Evolutionary conservation across 129 eudicot genomes (phyloP).

Genomic region (Apium graveolens): DNA sequence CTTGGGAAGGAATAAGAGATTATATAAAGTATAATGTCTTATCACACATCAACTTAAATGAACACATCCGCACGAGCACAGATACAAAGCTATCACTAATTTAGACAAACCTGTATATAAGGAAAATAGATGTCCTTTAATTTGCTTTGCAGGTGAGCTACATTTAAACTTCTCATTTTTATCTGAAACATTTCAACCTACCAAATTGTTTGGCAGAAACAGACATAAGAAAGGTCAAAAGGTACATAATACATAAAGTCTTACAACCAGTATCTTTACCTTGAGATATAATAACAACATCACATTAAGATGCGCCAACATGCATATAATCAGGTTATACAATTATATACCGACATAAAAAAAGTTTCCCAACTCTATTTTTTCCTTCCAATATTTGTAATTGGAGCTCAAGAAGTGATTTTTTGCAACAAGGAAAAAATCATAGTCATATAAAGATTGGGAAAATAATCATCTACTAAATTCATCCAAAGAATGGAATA

Average conservation of each 20-base stretch:
- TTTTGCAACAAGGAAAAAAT: too few relatives aligned
- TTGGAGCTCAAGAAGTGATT: too few relatives aligned
- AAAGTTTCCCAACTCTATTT: too few relatives aligned
- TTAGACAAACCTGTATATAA: conserved; percentile 64
- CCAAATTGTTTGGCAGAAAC: conserved; percentile 5
- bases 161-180: conserved; percentile 26
- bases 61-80: background rate
- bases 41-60: background rate
- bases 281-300: background rate
- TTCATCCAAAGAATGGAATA: too few relatives aligned
- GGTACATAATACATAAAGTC: background rate
- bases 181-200: conserved; percentile 69
- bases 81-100: background rate
- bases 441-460: too few relatives aligned
- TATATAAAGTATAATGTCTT: background rate
- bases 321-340: background rate
- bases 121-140: conserved; percentile 83
- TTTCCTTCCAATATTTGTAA: too few relatives aligned
- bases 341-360: background rate
- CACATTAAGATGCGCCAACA: background rate
- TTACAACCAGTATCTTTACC: background rate
- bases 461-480: too few relatives aligned
- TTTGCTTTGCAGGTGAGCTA: conserved; percentile 42
- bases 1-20: background rate
- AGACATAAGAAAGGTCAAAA: background rate